phyloP scores from a whole-genome alignment of 306 rosid species.

The Malus domestica region DNA sequence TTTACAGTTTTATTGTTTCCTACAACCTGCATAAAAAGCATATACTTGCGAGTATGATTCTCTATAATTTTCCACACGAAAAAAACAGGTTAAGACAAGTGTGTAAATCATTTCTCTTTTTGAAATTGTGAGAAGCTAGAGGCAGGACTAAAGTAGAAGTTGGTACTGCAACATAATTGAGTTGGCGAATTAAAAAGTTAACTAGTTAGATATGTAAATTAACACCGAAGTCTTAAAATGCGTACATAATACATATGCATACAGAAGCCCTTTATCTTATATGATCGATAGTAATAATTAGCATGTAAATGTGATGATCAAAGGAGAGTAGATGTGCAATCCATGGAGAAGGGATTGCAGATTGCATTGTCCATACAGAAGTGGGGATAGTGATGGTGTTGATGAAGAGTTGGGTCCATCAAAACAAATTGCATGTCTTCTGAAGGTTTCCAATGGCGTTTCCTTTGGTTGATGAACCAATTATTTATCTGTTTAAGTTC shows the following conservation, averaged over 20 bases:
- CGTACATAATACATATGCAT: too few species aligned
- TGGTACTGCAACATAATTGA: neutral
- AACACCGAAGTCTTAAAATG: neutral
- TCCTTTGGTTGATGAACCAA: conserved; percentile 5
- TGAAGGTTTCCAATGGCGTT: conserved; percentile 27
- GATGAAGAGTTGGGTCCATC: conserved; percentile 26
- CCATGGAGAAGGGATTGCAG: conserved; percentile 35
- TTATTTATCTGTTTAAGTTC: conserved; percentile 36
- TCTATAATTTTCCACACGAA: too few species aligned
- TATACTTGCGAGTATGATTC: too few species aligned
- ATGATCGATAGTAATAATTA: neutral
- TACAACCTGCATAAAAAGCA: too few species aligned
- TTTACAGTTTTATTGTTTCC: too few species aligned
- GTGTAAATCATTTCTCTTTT: too few species aligned
- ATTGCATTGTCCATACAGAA: conserved; percentile 28
- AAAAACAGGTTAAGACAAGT: too few species aligned
- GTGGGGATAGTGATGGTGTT: conserved; percentile 12
- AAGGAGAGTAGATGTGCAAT: conserved; percentile 30
- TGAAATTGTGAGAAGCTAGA: too few species aligned
- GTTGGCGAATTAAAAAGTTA: neutral
- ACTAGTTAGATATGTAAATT: neutral
- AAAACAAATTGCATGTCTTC: conserved; percentile 31
- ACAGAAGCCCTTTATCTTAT: neutral
- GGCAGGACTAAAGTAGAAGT: neutral
- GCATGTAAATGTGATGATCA: conserved; percentile 1